Conservation (phyloP, 1,139 yeast species). For the Geotrichum candidum region DNA sequence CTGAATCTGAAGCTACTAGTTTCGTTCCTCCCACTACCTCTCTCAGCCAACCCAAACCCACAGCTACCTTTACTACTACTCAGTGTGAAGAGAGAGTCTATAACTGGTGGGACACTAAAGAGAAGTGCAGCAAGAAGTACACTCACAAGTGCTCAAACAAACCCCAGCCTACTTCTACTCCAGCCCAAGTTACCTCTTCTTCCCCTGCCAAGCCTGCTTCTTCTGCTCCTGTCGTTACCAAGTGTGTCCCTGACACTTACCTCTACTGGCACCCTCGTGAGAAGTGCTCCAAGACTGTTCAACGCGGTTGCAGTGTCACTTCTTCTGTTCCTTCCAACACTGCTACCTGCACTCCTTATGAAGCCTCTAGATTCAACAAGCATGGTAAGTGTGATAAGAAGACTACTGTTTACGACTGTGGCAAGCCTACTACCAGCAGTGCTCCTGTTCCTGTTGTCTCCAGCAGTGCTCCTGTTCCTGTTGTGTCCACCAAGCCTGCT, state of each 20-base stretch:
- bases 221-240: not conserved
- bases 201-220: not conserved
- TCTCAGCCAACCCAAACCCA: not conserved
- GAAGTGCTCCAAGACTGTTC: not conserved
- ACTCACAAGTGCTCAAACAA: not conserved
- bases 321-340: too few species aligned
- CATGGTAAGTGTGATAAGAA: too few species aligned
- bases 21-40: slow-evolving; percentile 1
- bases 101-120: too few species aligned
- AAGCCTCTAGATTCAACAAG: too few species aligned
- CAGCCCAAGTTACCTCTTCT: not conserved
- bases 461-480: not conserved
- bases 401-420: too few species aligned
- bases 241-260: too few species aligned
- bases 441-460: not conserved
- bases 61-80: not conserved
- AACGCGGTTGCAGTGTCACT: not conserved
- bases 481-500: not conserved
- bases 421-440: too few species aligned
- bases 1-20: slow-evolving; percentile 4
- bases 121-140: not conserved
- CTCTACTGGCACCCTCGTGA: not conserved
- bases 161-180: not conserved
- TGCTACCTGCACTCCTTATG: too few species aligned
- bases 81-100: too few species aligned